Evolutionary conservation across 352 stramenopile species (phyloP).

Genomic region (Globisporangium middletonii): DNA sequence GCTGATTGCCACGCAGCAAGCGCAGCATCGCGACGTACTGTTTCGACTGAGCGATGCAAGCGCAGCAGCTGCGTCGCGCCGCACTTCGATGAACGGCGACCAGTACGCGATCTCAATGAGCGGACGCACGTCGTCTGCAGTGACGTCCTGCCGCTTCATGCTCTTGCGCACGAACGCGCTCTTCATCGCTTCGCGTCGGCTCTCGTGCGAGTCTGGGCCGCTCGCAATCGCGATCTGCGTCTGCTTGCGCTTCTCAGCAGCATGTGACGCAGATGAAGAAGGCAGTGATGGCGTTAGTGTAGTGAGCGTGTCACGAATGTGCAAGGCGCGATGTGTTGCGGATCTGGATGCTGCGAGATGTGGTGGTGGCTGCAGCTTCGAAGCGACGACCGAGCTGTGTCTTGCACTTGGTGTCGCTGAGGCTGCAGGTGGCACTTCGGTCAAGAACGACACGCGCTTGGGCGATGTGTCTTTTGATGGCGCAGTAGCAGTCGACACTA

Average conservation of each 20-base stretch:
- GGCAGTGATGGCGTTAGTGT: too few relatives aligned
- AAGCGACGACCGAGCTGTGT: not conserved
- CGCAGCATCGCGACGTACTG: conserved; percentile 19
- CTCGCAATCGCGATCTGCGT: not conserved
- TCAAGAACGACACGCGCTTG: conserved; percentile 5
- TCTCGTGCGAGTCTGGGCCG: conserved; percentile 9
- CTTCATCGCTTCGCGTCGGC: conserved; percentile 21
- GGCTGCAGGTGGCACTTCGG: not conserved
- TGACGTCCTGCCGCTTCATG: conserved; percentile 47
- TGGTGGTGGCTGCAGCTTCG: not conserved
- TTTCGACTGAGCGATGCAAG: conserved; percentile 74
- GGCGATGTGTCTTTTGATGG: not conserved
- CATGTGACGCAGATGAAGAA: not conserved
- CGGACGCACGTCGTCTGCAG: conserved; percentile 57
- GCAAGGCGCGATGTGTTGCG: not conserved
- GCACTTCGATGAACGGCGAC: conserved; percentile 77
- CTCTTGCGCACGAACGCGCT: conserved; percentile 25
- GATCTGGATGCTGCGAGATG: not conserved
- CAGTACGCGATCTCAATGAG: conserved; percentile 87
- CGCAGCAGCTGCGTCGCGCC: conserved; percentile 65
- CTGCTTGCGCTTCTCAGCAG: not conserved
- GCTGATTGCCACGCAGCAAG: not conserved
- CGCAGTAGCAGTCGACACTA: not conserved
- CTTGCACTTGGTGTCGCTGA: not conserved
- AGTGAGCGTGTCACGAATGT: too few relatives aligned